Evolutionary conservation across 2,329 filamentous ascomycete genomes (phyloP).

Genomic region (Talaromyces funiculosus): DNA sequence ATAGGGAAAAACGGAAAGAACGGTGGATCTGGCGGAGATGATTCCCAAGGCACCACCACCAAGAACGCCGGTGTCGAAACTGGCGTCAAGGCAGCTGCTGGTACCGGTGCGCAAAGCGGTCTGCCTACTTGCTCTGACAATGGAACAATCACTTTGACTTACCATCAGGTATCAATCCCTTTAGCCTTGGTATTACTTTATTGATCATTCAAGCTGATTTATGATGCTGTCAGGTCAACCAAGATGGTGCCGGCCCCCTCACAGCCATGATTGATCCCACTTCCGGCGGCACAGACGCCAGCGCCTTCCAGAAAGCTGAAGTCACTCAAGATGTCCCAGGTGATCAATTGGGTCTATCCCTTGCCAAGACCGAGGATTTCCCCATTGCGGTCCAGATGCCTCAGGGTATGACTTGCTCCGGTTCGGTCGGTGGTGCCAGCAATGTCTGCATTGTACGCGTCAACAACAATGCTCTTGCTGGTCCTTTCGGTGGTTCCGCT

Average conservation of each 20-base stretch:
- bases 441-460: constrained; percentile 63
- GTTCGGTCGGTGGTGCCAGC: constrained; percentile 51
- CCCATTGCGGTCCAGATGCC: constrained; percentile 62
- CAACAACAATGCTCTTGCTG: constrained; percentile 56
- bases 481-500: constrained; percentile 62
- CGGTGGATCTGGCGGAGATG: constrained; percentile 10
- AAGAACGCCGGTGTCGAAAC: constrained; percentile 45
- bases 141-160: constrained; percentile 58
- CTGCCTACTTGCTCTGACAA: constrained; percentile 58
- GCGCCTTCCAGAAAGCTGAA: constrained; percentile 55
- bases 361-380: constrained; percentile 59
- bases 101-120: constrained; percentile 49
- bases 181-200: neutral
- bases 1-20: constrained; percentile 1
- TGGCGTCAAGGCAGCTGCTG: constrained; percentile 51
- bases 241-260: constrained; percentile 62
- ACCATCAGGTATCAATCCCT: constrained; percentile 47
- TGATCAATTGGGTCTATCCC: constrained; percentile 53
- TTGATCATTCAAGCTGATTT: neutral
- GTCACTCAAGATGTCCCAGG: constrained; percentile 60
- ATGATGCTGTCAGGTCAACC: constrained; percentile 49
- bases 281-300: constrained; percentile 56
- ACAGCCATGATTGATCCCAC: constrained; percentile 57
- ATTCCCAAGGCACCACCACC: constrained; percentile 44
- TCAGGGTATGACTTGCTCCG: constrained; percentile 61